Conservation (phyloP, 768 basidiomycete species). For the Auricularia sp. region DNA sequence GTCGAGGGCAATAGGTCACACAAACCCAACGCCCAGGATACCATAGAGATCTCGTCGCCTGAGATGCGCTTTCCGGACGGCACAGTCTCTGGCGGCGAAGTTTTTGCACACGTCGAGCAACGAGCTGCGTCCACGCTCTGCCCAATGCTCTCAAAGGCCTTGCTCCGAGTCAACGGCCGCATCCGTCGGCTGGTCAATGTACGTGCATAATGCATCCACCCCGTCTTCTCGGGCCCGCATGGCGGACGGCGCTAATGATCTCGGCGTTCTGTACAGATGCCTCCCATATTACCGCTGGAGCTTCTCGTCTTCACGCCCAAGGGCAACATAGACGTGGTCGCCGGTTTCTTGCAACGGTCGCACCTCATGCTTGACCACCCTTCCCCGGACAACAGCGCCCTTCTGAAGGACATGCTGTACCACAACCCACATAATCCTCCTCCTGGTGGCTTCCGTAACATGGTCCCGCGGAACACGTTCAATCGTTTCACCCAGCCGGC, state of each 20-base stretch:
- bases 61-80: constrained; percentile 39
- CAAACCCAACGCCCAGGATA: constrained; percentile 41
- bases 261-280: constrained; percentile 23
- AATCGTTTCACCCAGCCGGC: constrained; percentile 48
- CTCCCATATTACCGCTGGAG: constrained; percentile 73
- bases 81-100: constrained; percentile 47
- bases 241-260: constrained; percentile 12
- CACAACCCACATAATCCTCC: constrained; percentile 85
- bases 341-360: constrained; percentile 58
- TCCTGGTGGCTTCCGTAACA: constrained; percentile 46
- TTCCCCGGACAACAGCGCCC: constrained; percentile 44
- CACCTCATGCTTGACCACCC: constrained; percentile 76
- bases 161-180: constrained; percentile 72
- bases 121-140: constrained; percentile 70
- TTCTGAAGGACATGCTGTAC: constrained; percentile 50
- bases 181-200: constrained; percentile 44
- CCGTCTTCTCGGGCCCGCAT: constrained; percentile 31
- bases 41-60: constrained; percentile 69
- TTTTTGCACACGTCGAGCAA: constrained; percentile 79
- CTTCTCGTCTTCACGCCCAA: constrained; percentile 91
- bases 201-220: constrained; percentile 26
- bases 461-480: constrained; percentile 20
- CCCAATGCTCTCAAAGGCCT: constrained; percentile 74
- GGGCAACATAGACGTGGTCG: constrained; percentile 78
- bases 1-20: constrained; percentile 50